Evolutionary conservation across 2,329 filamentous ascomycete species (phyloP).

Genomic region (Thielaviopsis ethacetica): DNA sequence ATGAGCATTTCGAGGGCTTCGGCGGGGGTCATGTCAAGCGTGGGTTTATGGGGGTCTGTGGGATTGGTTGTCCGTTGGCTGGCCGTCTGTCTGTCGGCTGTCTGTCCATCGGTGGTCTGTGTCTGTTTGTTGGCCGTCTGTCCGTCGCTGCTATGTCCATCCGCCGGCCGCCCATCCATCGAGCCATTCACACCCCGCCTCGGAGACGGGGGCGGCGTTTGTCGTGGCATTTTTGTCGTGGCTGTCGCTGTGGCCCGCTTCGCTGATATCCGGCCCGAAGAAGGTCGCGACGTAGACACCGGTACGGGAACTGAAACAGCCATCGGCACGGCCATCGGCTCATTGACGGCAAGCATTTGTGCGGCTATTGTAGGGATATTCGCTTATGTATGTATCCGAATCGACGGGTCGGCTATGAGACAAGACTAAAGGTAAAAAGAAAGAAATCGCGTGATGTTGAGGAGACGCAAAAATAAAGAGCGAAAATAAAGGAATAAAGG

Average conservation of each 20-base stretch:
- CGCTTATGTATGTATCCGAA: no score
- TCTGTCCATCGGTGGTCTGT: conserved; percentile 17
- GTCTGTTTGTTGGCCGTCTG: background rate
- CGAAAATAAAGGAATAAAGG: no score
- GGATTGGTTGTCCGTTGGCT: background rate
- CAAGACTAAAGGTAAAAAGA: no score
- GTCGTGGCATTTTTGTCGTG: background rate
- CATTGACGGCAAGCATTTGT: no score
- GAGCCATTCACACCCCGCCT: no score
- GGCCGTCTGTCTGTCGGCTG: background rate
- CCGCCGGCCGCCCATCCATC: no score
- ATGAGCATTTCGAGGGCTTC: conserved; percentile 69
- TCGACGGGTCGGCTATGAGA: no score
- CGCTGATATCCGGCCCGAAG: background rate
- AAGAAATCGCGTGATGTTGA: no score
- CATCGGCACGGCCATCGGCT: no score
- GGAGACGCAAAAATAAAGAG: conserved; percentile 2
- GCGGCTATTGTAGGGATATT: no score
- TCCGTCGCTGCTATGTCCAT: no score
- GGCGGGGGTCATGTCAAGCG: conserved; percentile 44
- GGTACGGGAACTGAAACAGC: no score
- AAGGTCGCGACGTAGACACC: background rate
- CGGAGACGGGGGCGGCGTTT: background rate
- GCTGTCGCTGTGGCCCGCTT: background rate
- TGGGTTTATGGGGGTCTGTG: conserved; percentile 17